These are phyloP conservation scores for Anethum foeniculum DNA, from an alignment of 140 eudicot species.

Conservation along the genomic window DNA sequence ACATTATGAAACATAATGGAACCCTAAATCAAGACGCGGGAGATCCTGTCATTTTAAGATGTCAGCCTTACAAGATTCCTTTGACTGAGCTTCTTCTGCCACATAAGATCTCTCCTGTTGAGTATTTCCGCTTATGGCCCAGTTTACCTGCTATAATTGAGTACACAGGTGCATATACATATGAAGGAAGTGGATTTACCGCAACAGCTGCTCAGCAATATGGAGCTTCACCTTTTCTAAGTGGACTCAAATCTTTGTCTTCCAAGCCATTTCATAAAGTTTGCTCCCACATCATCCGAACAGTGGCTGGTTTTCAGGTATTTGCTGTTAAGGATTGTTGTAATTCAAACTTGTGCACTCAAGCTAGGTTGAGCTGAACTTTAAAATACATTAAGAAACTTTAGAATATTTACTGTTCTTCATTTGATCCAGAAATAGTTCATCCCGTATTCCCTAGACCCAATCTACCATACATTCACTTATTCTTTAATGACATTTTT, in stretches of 20 bases:
- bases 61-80: slow-evolving; percentile 97
- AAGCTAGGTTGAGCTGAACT: neutral
- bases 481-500: slow-evolving; percentile 2
- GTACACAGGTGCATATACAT: slow-evolving; percentile 85
- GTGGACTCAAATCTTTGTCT: slow-evolving; percentile 77
- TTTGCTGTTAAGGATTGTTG: neutral
- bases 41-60: slow-evolving; percentile 81
- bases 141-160: slow-evolving; percentile 98
- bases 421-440: neutral
- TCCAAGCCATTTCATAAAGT: slow-evolving; percentile 92
- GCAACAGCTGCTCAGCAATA: slow-evolving; percentile 99
- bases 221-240: slow-evolving; percentile 89
- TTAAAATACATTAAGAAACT: neutral
- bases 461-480: neutral
- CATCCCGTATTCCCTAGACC: neutral
- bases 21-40: slow-evolving; percentile 63
- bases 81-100: slow-evolving; percentile 91
- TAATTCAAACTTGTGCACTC: neutral
- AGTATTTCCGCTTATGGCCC: slow-evolving; percentile 96
- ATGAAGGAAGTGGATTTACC: slow-evolving; percentile 97
- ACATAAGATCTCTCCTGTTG: slow-evolving; percentile 93
- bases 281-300: slow-evolving; percentile 91
- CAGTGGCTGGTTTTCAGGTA: slow-evolving; percentile 94
- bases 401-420: neutral
- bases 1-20: slow-evolving; percentile 57